These are phyloP conservation scores for Trichoderma sp. DNA, from an alignment of 2,329 filamentous ascomycete genomes.

Conservation along the genomic window DNA sequence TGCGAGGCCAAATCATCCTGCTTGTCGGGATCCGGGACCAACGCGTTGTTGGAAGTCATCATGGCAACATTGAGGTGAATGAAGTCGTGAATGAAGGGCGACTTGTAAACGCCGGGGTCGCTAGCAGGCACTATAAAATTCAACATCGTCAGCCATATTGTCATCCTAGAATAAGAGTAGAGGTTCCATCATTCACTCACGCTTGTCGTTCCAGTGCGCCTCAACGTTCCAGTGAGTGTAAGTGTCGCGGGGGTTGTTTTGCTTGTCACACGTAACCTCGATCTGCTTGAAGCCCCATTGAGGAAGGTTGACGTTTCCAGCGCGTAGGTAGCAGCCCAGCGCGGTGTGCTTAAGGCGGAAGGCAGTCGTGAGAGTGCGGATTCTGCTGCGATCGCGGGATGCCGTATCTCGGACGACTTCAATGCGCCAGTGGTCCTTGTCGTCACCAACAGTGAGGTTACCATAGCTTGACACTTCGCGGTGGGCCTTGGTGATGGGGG, in stretches of 20 bases:
- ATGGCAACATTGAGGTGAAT: conserved; percentile 98
- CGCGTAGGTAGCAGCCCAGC: conserved; percentile 89
- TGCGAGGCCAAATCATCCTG: conserved; percentile 95
- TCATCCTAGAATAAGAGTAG: background rate
- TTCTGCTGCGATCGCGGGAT: conserved; percentile 75
- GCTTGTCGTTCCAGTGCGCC: conserved; percentile 87
- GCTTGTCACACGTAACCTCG: conserved; percentile 90
- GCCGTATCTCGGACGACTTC: conserved; percentile 90
- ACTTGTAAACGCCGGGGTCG: conserved; percentile 89
- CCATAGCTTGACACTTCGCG: conserved; percentile 95
- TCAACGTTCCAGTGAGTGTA: conserved; percentile 99
- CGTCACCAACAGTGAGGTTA: conserved; percentile 90
- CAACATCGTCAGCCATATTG: background rate
- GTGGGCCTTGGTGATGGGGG: conserved; percentile 84
- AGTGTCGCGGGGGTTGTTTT: conserved; percentile 85
- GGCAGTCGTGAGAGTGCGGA: conserved; percentile 88
- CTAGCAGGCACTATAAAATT: conserved; percentile 73
- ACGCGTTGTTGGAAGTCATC: conserved; percentile 99
- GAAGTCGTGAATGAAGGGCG: conserved; percentile 96
- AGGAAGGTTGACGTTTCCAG: conserved; percentile 91
- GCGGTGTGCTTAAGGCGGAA: conserved; percentile 83
- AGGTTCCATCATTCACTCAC: conserved; percentile 52
- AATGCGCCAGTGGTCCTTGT: conserved; percentile 95
- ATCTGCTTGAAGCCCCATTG: conserved; percentile 99
- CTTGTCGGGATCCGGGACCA: conserved; percentile 97